These are phyloP conservation scores for Aspergillus bombycis DNA, from an alignment of 2,329 filamentous ascomycete genomes.

Conservation along the genomic window DNA sequence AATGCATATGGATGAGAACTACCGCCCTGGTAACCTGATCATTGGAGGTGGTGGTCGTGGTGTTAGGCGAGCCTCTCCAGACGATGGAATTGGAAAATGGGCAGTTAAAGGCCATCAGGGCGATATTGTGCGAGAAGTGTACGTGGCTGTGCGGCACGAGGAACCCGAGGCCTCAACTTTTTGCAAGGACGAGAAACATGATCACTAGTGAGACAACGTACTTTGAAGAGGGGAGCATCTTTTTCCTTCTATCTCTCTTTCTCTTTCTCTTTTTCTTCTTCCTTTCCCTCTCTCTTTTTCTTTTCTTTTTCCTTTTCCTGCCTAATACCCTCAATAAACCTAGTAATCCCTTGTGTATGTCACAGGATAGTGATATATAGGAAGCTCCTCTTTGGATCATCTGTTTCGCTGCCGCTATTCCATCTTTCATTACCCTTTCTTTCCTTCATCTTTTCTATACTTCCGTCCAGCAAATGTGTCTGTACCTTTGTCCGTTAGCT, in stretches of 20 bases:
- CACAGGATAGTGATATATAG: not conserved
- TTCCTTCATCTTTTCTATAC: not conserved
- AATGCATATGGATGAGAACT: constrained; percentile 65
- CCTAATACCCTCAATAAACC: not conserved
- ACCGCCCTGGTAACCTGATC: constrained; percentile 79
- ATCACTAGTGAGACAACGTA: not conserved
- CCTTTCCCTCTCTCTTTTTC: not conserved
- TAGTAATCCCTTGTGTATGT: not conserved
- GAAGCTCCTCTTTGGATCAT: not conserved
- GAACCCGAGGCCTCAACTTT: constrained; percentile 27
- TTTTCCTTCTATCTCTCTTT: not conserved
- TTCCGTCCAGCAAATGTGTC: not conserved
- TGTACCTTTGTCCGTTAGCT: not conserved
- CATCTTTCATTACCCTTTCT: not conserved
- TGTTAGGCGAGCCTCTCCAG: constrained; percentile 60
- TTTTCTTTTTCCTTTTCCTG: not conserved
- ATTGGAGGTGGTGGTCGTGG: constrained; percentile 77
- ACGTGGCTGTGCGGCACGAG: constrained; percentile 51
- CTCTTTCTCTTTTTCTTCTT: constrained; percentile 3
- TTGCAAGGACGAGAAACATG: constrained; percentile 30
- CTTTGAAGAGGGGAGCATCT: not conserved
- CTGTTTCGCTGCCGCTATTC: not conserved
- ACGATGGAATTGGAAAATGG: constrained; percentile 74
- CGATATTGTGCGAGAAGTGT: constrained; percentile 70
- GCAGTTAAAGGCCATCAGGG: constrained; percentile 65